Evolutionary conservation across 78 protist genomes (phyloP).

Genomic region (Emiliania huxleyi): DNA sequence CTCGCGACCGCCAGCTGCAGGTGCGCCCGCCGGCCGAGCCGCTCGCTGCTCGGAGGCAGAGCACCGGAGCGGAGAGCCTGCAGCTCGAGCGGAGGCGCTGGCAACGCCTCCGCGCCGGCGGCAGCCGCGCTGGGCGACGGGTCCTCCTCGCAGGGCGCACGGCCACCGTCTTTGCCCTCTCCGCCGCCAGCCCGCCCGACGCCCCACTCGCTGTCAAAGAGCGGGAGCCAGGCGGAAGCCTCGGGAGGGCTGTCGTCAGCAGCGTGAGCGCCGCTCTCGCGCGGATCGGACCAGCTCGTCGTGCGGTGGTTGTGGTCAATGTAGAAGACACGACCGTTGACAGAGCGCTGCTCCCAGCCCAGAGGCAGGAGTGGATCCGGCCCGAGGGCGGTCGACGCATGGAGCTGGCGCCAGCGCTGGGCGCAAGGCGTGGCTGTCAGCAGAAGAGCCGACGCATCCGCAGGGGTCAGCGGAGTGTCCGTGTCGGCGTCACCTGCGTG

Average conservation of each 20-base stretch:
- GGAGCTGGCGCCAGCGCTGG: not conserved
- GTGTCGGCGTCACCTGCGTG: too few species aligned
- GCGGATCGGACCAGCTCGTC: not conserved
- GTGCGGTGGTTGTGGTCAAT: not conserved
- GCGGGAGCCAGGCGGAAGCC: too few species aligned
- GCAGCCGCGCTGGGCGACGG: not conserved
- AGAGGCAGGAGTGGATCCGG: not conserved
- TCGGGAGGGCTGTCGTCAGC: too few species aligned
- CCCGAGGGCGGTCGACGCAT: not conserved
- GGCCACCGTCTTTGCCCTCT: too few species aligned
- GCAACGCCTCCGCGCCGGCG: not conserved
- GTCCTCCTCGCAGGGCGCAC: not conserved
- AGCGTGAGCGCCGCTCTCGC: not conserved
- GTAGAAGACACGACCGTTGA: not conserved
- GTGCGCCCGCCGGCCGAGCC: not conserved
- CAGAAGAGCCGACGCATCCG: not conserved
- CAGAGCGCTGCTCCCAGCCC: conserved; percentile 13
- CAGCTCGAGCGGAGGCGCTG: not conserved
- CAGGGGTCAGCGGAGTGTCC: not conserved
- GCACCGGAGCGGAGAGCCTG: not conserved
- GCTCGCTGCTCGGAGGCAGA: not conserved
- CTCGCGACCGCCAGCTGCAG: not conserved
- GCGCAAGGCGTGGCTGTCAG: not conserved
- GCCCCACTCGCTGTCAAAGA: too few species aligned
- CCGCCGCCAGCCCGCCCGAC: too few species aligned